A percentile compares a stretch with the other conserved stretches of the same genome.
Evolutionary conservation across 306 rosid genomes (phyloP).

Genomic region (Begonia masoniana): DNA sequence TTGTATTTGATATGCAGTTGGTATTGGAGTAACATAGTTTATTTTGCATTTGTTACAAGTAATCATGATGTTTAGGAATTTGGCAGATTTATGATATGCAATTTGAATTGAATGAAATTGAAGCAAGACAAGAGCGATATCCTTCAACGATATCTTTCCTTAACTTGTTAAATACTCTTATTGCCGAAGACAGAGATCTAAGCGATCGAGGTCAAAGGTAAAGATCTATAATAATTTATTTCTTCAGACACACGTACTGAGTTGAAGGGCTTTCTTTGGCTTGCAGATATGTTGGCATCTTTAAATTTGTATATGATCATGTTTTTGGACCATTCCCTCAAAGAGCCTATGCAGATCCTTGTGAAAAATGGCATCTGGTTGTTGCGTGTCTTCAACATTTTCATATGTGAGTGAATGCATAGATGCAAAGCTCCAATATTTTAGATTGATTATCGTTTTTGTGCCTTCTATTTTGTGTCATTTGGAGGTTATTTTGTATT

Average conservation of each 20-base stretch:
- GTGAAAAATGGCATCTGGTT: conserved; percentile 93
- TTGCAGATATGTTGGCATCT: conserved; percentile 87
- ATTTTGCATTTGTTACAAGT: too few species aligned
- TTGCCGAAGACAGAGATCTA: conserved; percentile 83
- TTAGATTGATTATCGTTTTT: conserved; percentile 1
- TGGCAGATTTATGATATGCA: conserved; percentile 96
- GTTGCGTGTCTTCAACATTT: conserved; percentile 85
- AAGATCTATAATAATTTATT: conserved; percentile 7
- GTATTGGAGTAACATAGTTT: too few species aligned
- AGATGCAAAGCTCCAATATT: conserved; percentile 10
- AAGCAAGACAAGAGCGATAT: conserved; percentile 91
- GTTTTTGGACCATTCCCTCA: conserved; percentile 98
- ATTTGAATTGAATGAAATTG: conserved; percentile 87
- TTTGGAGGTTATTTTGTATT: too few species aligned
- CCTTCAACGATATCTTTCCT: conserved; percentile 94
- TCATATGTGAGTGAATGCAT: conserved; percentile 54
- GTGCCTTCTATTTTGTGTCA: neutral
- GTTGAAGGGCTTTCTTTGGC: conserved; percentile 5
- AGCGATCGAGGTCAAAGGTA: conserved; percentile 95
- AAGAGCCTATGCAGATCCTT: conserved; percentile 78
- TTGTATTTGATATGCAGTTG: too few species aligned
- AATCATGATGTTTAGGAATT: conserved; percentile 1
- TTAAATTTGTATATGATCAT: conserved; percentile 87
- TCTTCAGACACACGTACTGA: conserved; percentile 3
- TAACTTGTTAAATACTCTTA: conserved; percentile 77